These are phyloP conservation scores for Pseudonitzschia delicatissima DNA, from an alignment of 108 stramenopile species.

Conservation along the genomic window DNA sequence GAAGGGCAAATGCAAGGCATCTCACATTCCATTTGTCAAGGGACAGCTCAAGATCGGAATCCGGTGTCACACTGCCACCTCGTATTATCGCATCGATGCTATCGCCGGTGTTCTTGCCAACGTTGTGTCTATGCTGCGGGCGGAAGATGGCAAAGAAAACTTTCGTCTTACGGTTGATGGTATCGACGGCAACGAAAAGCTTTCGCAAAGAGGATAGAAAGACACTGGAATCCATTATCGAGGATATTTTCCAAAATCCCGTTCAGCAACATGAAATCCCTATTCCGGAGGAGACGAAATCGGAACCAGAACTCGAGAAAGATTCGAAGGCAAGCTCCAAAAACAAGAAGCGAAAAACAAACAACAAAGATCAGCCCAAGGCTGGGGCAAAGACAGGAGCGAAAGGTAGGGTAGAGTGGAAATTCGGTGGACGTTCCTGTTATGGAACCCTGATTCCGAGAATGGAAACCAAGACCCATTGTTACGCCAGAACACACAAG, in stretches of 20 bases:
- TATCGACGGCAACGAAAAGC: neutral
- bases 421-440: neutral
- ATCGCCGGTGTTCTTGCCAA: neutral
- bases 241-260: neutral
- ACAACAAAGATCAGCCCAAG: neutral
- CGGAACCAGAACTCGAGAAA: neutral
- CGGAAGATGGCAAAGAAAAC: neutral
- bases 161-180: neutral
- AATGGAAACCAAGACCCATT: constrained; percentile 5
- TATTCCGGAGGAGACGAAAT: neutral
- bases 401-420: constrained; percentile 9
- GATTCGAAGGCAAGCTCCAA: neutral
- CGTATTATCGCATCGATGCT: neutral
- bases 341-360: neutral
- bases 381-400: neutral
- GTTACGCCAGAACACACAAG: constrained; percentile 3
- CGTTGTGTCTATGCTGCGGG: neutral
- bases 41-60: constrained; percentile 4
- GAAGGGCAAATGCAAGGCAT: neutral
- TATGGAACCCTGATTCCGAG: constrained; percentile 8
- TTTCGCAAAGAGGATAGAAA: neutral
- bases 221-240: neutral
- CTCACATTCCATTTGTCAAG: neutral
- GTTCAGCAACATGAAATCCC: neutral
- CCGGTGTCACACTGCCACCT: constrained; percentile 2